phyloP scores from a whole-genome alignment of 352 stramenopile genomes.

The Pythium monospermum region DNA sequence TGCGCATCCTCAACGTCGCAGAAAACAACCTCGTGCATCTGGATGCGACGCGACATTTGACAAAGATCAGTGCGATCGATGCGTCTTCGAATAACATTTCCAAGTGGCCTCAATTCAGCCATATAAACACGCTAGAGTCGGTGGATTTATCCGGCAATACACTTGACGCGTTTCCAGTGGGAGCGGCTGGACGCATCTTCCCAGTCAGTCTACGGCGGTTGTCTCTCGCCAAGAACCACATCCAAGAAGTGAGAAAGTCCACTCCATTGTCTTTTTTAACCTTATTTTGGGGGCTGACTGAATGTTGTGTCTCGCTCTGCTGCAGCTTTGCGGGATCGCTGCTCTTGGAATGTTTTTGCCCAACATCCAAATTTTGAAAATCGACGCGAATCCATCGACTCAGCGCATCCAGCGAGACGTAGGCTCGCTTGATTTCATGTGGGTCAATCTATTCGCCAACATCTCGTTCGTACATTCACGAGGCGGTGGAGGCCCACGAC shows the following conservation, averaged over 20 bases:
- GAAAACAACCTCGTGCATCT: slow-evolving; percentile 53
- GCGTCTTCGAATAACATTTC: slow-evolving; percentile 53
- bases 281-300: neutral
- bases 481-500: slow-evolving; percentile 4
- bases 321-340: slow-evolving; percentile 45
- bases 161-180: slow-evolving; percentile 31
- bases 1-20: slow-evolving; percentile 49
- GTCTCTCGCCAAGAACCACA: slow-evolving; percentile 54
- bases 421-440: slow-evolving; percentile 37
- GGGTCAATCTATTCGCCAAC: slow-evolving; percentile 34
- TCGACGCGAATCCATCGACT: slow-evolving; percentile 43
- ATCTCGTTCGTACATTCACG: slow-evolving; percentile 14
- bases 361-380: slow-evolving; percentile 35
- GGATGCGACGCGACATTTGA: slow-evolving; percentile 31
- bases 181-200: slow-evolving; percentile 25
- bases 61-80: slow-evolving; percentile 49
- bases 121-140: slow-evolving; percentile 38
- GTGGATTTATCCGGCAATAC: slow-evolving; percentile 62
- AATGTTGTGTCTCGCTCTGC: neutral
- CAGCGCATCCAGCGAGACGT: slow-evolving; percentile 27
- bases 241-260: slow-evolving; percentile 44
- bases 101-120: slow-evolving; percentile 44
- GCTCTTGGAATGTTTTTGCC: slow-evolving; percentile 33
- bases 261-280: neutral
- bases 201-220: slow-evolving; percentile 36